A percentile compares a stretch with the other conserved stretches of the same genome.
phyloP scores from a whole-genome alignment of 768 basidiomycete genomes.

The Leccinum arenicola region DNA sequence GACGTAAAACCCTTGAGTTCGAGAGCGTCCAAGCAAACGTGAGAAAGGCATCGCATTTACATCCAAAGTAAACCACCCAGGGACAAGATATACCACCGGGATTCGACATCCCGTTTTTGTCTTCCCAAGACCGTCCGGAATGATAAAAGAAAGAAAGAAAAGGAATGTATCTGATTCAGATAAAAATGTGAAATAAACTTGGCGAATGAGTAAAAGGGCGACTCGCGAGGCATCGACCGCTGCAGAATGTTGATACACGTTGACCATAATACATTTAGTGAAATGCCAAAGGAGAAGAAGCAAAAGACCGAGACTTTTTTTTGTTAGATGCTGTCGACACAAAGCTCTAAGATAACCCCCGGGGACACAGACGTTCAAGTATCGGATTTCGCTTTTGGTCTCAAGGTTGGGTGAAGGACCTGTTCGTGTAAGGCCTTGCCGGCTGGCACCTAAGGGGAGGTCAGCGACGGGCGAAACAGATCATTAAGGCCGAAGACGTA shows the following conservation, averaged over 20 bases:
- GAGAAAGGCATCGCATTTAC: background rate
- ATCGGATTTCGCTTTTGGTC: constrained; percentile 26
- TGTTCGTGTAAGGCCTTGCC: constrained; percentile 95
- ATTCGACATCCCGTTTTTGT: background rate
- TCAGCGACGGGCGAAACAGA: background rate
- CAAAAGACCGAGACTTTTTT: background rate
- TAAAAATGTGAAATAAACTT: background rate
- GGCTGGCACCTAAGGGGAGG: constrained; percentile 63
- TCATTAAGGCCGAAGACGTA: constrained; percentile 29
- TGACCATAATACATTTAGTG: constrained; percentile 18
- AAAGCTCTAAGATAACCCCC: background rate
- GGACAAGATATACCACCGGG: background rate
- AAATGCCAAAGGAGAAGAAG: constrained; percentile 6
- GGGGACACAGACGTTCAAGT: constrained; percentile 10
- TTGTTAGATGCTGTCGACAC: background rate
- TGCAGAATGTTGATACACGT: constrained; percentile 25
- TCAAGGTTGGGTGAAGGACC: constrained; percentile 65
- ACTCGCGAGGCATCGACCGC: background rate
- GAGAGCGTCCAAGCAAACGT: background rate
- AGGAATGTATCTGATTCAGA: background rate
- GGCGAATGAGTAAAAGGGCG: background rate
- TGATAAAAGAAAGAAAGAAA: background rate
- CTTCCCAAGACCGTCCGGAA: background rate
- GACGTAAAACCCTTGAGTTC: background rate
- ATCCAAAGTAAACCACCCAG: background rate